Evolutionary conservation across 2,329 filamentous ascomycete species (phyloP), one percentile per base, ranked within the genome.

Genomic region (Fusarium sp.): DNA sequence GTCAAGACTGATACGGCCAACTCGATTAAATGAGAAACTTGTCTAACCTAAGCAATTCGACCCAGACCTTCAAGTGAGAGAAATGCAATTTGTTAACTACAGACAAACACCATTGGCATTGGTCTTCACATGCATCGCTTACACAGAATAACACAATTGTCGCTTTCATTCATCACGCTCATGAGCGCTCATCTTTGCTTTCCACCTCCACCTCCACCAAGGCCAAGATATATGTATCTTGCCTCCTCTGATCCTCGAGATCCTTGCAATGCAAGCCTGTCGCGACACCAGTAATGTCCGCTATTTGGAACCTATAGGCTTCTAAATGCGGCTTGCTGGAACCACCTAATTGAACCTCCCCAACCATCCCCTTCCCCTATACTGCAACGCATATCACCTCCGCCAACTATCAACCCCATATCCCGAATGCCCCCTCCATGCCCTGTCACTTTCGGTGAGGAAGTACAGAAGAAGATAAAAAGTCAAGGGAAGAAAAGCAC

Each of bases 81-180:
- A 26, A 44, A 44, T 24, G 13, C 35, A 49, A 31, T 6, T 28
- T 31, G 6, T 24, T 12, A 28, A 44, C 4, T 17, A 28, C 18
- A 22, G 7, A 28, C 42, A 20, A 38, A 6, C n/a, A 28, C 15
- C 24, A 24, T 63, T n/a, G 13, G 36, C 7, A 14, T 42, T 48
- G 35, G 49, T 45, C 44, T 28, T 28, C 47, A 24, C 42, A 24
- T 59, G 41, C 33, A 59, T 38, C 41, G 41, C 55, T 38, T 51
- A 15, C 24, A 22, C 48, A 52, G 33, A 56, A 63, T 49, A 70
- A 70, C 58, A 61, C 61, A 75, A 76, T 56, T 70, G 61, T 70
- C 67, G 66, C 69, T 78, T 70, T 74, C 66, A 77, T 77, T 77
- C 76, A 73, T 78, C 69, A 74, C 63, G 74, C 74, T 76, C 74